phyloP scores from a whole-genome alignment of 768 basidiomycete species.

The Lentinula guzmanii region DNA sequence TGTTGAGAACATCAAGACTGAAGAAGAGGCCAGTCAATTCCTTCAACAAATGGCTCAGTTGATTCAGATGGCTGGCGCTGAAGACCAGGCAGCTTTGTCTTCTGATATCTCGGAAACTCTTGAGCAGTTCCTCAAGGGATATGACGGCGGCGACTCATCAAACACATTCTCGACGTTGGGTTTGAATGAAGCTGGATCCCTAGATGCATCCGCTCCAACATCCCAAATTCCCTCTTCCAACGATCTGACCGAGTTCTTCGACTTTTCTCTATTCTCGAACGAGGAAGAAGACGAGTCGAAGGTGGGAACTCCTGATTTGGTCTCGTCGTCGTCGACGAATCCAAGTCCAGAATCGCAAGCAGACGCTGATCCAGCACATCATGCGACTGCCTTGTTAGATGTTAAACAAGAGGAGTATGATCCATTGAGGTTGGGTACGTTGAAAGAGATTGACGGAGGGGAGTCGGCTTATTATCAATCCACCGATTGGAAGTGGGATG shows the following conservation, averaged over 20 bases:
- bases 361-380: conserved; percentile 48
- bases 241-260: conserved; percentile 59
- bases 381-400: conserved; percentile 35
- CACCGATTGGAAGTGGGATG: conserved; percentile 70
- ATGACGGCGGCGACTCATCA: conserved; percentile 29
- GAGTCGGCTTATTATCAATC: conserved; percentile 64
- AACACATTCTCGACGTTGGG: conserved; percentile 27
- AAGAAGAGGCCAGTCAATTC: conserved; percentile 60
- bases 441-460: conserved; percentile 72
- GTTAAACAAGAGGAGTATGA: conserved; percentile 53
- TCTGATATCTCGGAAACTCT: conserved; percentile 55
- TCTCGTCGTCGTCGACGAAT: conserved; percentile 66
- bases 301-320: conserved; percentile 69
- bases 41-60: conserved; percentile 60
- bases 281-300: conserved; percentile 60
- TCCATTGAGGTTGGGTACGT: conserved; percentile 50
- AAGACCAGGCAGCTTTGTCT: conserved; percentile 36
- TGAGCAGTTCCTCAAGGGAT: conserved; percentile 59
- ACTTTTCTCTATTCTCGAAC: conserved; percentile 57
- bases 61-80: conserved; percentile 45
- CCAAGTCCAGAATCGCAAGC: conserved; percentile 72
- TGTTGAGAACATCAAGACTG: conserved; percentile 51
- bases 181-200: conserved; percentile 23
- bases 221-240: conserved; percentile 26
- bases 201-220: conserved; percentile 19